Conservation (phyloP, 1,139 yeast genomes). For the Scheffersomyces titani region DNA sequence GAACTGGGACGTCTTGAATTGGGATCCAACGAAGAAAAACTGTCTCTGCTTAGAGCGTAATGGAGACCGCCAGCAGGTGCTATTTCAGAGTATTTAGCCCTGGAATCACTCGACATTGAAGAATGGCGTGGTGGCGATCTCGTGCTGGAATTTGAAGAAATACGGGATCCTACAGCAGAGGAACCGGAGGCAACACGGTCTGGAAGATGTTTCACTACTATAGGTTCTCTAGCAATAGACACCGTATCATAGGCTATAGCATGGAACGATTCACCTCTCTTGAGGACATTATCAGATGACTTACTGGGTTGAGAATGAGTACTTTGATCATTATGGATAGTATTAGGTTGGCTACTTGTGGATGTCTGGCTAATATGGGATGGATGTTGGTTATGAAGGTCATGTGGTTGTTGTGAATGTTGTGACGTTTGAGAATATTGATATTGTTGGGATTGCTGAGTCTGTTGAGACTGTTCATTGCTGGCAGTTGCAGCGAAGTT, state of each 20-base stretch:
- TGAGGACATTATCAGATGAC: constrained; percentile 2
- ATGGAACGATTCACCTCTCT: constrained; percentile 22
- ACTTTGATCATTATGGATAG: not conserved
- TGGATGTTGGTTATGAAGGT: not conserved
- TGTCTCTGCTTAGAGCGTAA: constrained; percentile 9
- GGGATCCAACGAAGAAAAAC: constrained; percentile 34
- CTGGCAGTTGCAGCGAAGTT: constrained; percentile 10
- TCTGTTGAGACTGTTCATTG: constrained; percentile 2
- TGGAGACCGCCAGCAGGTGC: constrained; percentile 1
- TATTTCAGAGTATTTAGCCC: not conserved
- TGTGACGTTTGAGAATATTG: not conserved
- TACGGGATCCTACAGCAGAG: not conserved
- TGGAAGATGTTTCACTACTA: constrained; percentile 32
- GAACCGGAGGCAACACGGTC: constrained; percentile 4
- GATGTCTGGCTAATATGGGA: not conserved
- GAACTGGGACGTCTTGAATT: constrained; percentile 13
- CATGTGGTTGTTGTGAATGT: not conserved
- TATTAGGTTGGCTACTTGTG: not conserved
- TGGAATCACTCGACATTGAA: not conserved
- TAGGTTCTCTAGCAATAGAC: constrained; percentile 27
- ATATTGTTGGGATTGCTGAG: constrained; percentile 1
- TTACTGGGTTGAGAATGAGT: not conserved
- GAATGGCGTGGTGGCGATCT: not conserved
- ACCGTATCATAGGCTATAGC: constrained; percentile 37
- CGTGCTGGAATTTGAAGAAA: not conserved